Base-by-base conservation (phyloP, 1,284 basidiomycete genomes). In the Tilletia horrida region DNA sequence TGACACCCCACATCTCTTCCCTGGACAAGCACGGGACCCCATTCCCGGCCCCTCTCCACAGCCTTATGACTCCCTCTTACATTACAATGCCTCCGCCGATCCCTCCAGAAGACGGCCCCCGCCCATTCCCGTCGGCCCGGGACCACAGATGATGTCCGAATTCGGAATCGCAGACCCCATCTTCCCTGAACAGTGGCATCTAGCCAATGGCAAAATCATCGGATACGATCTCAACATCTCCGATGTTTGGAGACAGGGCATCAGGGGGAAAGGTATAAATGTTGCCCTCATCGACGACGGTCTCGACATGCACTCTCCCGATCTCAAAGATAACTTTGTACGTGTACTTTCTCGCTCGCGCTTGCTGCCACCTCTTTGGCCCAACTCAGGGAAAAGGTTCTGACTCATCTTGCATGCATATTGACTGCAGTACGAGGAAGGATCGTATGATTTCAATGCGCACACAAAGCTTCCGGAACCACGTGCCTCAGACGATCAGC, bases 371-470 rank as follows among this genome's bases (percentile, higher is more conserved):
- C 9, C 16, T 21, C 25, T 8, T 27, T n/a, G 8, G 14, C 1
- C 14, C 21, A 18, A 11, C 16, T 35, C 35, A 6, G n/a, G n/a
- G n/a, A n/a, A n/a, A n/a, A n/a, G n/a, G 11, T 40, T 40, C 27
- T 11, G 45, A 16, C 21, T 67, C 9, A 27, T 25, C 21, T 52
- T 25, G 3, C n/a, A 4, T 25, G 3, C 23, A 7, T 40, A 11
- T 6, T 57, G 25, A n/a, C 23, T n/a, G 7, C 48, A 96, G 92
- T 92, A 90, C 79, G 88, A 90, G 9, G 89, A 88, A 50, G 90
- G 94, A 67, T 97, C 94, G 0, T 93, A 93, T 82, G 95, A 99
- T 83, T 99, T 93, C 83, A 98, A 98, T 82, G 92, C 96, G 78
- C 93, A 98, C 81, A 88, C 88, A 43, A 85, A 88, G 9, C 85